phyloP scores from a whole-genome alignment of 2,329 filamentous ascomycete genomes.

The Colletotrichum spinosum region DNA sequence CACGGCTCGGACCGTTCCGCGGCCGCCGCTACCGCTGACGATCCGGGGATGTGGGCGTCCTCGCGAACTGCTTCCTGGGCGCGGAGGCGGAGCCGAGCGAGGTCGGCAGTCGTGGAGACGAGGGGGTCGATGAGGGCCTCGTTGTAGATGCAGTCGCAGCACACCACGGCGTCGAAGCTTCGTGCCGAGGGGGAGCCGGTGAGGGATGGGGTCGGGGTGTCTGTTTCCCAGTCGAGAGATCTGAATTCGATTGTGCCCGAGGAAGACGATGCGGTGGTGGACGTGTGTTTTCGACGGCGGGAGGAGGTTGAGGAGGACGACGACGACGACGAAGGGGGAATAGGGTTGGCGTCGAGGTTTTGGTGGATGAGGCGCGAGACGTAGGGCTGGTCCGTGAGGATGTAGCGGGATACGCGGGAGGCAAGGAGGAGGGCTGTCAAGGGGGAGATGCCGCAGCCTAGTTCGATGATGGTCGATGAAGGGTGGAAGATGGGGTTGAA shows the following conservation, averaged over 20 bases:
- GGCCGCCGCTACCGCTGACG: slow-evolving; percentile 23
- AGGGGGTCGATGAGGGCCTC: slow-evolving; percentile 85
- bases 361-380: slow-evolving; percentile 80
- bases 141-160: slow-evolving; percentile 97
- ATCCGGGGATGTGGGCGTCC: background rate
- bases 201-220: slow-evolving; percentile 60
- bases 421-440: slow-evolving; percentile 79
- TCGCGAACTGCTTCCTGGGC: slow-evolving; percentile 34
- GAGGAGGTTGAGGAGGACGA: slow-evolving; percentile 6
- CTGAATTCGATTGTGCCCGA: slow-evolving; percentile 63
- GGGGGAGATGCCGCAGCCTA: slow-evolving; percentile 89
- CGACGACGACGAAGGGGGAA: slow-evolving; percentile 14
- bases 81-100: slow-evolving; percentile 70
- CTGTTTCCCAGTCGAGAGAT: slow-evolving; percentile 86
- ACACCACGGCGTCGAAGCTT: slow-evolving; percentile 79
- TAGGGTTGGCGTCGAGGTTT: slow-evolving; percentile 76
- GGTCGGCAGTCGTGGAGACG: slow-evolving; percentile 82
- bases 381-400: slow-evolving; percentile 91
- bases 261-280: slow-evolving; percentile 1
- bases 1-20: slow-evolving; percentile 58
- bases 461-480: slow-evolving; percentile 76
- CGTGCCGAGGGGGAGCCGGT: slow-evolving; percentile 47
- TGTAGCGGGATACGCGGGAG: slow-evolving; percentile 71
- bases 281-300: slow-evolving; percentile 34
- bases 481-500: slow-evolving; percentile 67